Evolutionary conservation across 805 yeast genomes (phyloP).

Genomic region (Lipomyces orientalis): DNA sequence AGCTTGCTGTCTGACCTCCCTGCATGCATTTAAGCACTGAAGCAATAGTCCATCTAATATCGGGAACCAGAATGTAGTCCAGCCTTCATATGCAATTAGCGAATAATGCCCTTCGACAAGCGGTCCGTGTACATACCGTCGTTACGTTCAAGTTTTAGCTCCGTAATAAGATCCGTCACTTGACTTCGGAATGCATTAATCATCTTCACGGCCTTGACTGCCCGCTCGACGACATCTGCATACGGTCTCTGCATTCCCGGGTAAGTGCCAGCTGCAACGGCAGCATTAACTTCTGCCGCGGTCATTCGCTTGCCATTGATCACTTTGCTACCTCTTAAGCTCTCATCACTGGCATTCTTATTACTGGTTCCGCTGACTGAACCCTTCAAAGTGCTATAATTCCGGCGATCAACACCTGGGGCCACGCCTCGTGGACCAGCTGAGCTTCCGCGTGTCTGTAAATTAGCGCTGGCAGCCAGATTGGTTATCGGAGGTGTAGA

Average conservation of each 20-base stretch:
- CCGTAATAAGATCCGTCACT: slow-evolving; percentile 43
- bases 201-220: slow-evolving; percentile 48
- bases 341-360: slow-evolving; percentile 16
- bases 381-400: slow-evolving; percentile 28
- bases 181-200: slow-evolving; percentile 47
- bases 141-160: slow-evolving; percentile 37
- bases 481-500: slow-evolving; percentile 22
- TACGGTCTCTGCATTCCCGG: slow-evolving; percentile 42
- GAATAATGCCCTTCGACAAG: background rate
- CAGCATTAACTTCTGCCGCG: slow-evolving; percentile 38
- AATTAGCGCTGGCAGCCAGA: background rate
- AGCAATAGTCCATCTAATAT: slow-evolving; percentile 82
- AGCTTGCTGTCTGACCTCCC: slow-evolving; percentile 73
- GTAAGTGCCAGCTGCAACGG: slow-evolving; percentile 36
- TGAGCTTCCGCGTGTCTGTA: background rate
- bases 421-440: slow-evolving; percentile 5
- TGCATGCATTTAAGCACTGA: slow-evolving; percentile 87
- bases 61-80: slow-evolving; percentile 55
- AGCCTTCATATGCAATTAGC: slow-evolving; percentile 16
- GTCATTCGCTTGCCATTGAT: slow-evolving; percentile 32
- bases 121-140: slow-evolving; percentile 42
- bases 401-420: slow-evolving; percentile 25
- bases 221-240: slow-evolving; percentile 60
- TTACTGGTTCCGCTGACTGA: slow-evolving; percentile 2
- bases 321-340: slow-evolving; percentile 12